Base-by-base conservation (phyloP, 179 eudicot species). In the Silene vulgaris region DNA sequence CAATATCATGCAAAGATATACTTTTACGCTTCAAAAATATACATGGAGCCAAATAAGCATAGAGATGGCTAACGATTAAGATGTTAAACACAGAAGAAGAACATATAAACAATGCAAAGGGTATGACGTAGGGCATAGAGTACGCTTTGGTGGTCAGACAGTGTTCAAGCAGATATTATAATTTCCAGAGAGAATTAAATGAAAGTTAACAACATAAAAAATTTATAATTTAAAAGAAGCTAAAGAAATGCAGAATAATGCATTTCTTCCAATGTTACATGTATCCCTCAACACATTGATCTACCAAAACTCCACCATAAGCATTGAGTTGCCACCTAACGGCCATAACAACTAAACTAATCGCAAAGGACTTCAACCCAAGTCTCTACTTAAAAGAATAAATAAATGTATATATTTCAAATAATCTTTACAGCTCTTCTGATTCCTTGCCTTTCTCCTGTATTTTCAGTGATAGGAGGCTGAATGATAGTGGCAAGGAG, bases 381-480 rank as follows among this genome's bases (percentile, higher is more conserved):
- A 69, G 60, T 20, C 60, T 13, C 45, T 26, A 28, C 14, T 0
- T 50, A 14, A 71, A 71, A 71, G 74, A 71, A 56, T 56, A 54
- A 71, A 52, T 21, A 71, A 71, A 71, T 23, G 73, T 26, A 54
- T 71, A 71, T 71, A 28, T 62, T 71, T 71, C 74, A 71, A 56
- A 71, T 71, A 52, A 71, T 54, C 45, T 69, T 45, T 14, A 56
- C 64, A 28, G 5, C 3, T 28, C 64, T 52, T 54, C 74, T 16
- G 2, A 16, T 56, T 26, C 21, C 32, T 28, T 54, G 8, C 59
- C 64, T 29, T 71, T 28, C 21, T 28, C 62, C 37, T 2, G 56
- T 21, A 71, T 6, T 50, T 70, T 71, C 74, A n/a, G 16, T 54
- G 14, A 28, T 54, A 69, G 1, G 16, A 66, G 50, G 71, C 71